These are phyloP conservation scores for Suillus americanus DNA, from an alignment of 768 basidiomycete species.

Conservation along the genomic window DNA sequence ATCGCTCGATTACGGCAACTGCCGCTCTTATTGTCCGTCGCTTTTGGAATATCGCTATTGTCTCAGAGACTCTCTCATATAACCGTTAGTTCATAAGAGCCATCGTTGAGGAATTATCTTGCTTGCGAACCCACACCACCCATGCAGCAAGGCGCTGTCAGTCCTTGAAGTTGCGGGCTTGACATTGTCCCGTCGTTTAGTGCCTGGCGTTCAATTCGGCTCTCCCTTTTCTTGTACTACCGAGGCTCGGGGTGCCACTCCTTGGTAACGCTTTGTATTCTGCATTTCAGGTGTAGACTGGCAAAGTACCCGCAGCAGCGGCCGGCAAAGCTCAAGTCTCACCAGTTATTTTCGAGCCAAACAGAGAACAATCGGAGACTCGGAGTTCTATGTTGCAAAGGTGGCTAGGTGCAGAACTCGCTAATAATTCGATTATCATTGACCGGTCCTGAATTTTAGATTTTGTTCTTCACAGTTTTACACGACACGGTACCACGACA, in stretches of 20 bases:
- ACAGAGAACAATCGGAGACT: conserved; percentile 4
- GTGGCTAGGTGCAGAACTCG: neutral
- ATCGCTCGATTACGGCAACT: conserved; percentile 8
- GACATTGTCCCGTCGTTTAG: neutral
- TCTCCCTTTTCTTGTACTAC: neutral
- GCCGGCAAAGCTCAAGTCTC: neutral
- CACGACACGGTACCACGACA: neutral
- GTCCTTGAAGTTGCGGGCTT: neutral
- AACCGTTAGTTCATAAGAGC: conserved; percentile 6
- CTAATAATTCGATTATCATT: no score
- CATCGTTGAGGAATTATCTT: conserved; percentile 1
- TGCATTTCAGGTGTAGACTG: neutral
- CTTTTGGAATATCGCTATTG: conserved; percentile 24
- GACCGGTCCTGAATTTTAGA: neutral
- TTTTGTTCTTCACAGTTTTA: neutral
- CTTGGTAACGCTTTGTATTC: conserved; percentile 25
- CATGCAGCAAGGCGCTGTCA: neutral
- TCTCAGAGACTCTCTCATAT: conserved; percentile 25
- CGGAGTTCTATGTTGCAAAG: no score
- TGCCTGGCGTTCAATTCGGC: neutral
- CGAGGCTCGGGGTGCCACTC: neutral
- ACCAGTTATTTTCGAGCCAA: conserved; percentile 5
- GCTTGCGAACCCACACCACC: conserved; percentile 14
- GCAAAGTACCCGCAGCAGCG: neutral
- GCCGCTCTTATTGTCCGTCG: conserved; percentile 11